These are phyloP conservation scores for Syncephalastrum sp. DNA, from an alignment of 371 early-diverging fungal species.

Conservation along the genomic window DNA sequence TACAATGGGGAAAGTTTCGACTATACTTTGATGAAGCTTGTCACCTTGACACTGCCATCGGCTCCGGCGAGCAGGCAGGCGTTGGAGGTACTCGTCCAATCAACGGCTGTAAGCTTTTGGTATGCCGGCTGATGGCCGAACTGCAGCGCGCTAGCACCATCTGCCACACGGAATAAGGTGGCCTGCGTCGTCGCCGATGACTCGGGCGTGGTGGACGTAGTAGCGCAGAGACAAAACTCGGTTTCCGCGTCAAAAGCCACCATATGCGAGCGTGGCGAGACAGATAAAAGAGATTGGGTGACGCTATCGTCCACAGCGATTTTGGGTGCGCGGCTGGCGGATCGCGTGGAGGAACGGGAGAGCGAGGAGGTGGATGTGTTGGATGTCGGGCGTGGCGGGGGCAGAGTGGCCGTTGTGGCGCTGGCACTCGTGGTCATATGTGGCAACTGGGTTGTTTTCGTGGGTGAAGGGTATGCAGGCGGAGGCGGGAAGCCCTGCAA, in stretches of 20 bases:
- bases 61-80: conserved; percentile 55
- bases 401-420: conserved; percentile 1
- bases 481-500: conserved; percentile 48
- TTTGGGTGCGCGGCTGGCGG: conserved; percentile 16
- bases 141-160: conserved; percentile 43
- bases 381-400: conserved; percentile 22
- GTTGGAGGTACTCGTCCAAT: conserved; percentile 57
- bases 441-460: conserved; percentile 8
- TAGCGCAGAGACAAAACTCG: conserved; percentile 41
- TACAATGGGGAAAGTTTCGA: no score
- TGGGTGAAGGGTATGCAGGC: conserved; percentile 15
- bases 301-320: conserved; percentile 29
- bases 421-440: conserved; percentile 5
- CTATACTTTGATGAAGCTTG: conserved; percentile 54
- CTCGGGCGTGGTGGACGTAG: conserved; percentile 12
- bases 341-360: conserved; percentile 29
- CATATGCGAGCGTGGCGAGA: conserved; percentile 42
- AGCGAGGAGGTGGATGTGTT: conserved; percentile 26
- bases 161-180: conserved; percentile 33
- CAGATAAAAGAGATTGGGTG: conserved; percentile 33
- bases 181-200: conserved; percentile 16
- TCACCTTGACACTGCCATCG: conserved; percentile 59
- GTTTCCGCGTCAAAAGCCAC: conserved; percentile 50
- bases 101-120: conserved; percentile 51
- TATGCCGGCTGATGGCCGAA: conserved; percentile 43